Base-by-base conservation (phyloP, 139 green algal species). In the Axilococcus clingmanii region DNA sequence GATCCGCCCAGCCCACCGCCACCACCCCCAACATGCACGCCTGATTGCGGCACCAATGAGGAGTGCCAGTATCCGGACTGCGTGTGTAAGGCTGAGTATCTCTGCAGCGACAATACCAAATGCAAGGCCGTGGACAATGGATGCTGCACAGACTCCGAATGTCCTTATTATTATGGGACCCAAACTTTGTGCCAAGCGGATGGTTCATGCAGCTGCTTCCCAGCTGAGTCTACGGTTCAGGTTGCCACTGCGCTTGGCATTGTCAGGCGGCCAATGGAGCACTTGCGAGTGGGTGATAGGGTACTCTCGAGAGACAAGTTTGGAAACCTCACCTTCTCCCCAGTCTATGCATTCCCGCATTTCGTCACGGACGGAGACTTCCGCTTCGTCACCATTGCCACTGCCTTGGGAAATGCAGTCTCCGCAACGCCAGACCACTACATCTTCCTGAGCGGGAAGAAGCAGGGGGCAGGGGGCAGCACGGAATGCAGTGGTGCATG, bases 371-470 rank as follows among this genome's bases (percentile, higher is more conserved):
- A 12, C 12, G 33, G 33, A 9, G 12, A 38, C 9, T 38, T 38
- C 33, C 9, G 9, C 33, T 38, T 38, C 9, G 33, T 17, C 9
- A 38, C 33, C 33, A 49, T 49, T 17, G 12, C 9, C 23, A 49
- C 41, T 35, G 24, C 41, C 9, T 23, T 23, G 9, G 12, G 41
- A 19, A 49, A 8, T 49, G 9, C 41, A 17, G 9, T 49, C 9
- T 23, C 41, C 9, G 41, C 41, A 23, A 19, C 41, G 9, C 41
- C 41, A 30, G 41, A 49, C 41, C 41, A 49, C 12, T 49, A 49
- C 27, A 8, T 49, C 27, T 12, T 35, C 41, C 23, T 49, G 12
- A 9, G 9, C 33, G 9, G 9, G 33, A 9, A 17, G 9, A 9
- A 9, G 9, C 9, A 38, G 12, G 33, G 9, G 12, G 9, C 33